Conservation (phyloP, 495 filamentous ascomycete genomes). For the Penicillium pulvis region DNA sequence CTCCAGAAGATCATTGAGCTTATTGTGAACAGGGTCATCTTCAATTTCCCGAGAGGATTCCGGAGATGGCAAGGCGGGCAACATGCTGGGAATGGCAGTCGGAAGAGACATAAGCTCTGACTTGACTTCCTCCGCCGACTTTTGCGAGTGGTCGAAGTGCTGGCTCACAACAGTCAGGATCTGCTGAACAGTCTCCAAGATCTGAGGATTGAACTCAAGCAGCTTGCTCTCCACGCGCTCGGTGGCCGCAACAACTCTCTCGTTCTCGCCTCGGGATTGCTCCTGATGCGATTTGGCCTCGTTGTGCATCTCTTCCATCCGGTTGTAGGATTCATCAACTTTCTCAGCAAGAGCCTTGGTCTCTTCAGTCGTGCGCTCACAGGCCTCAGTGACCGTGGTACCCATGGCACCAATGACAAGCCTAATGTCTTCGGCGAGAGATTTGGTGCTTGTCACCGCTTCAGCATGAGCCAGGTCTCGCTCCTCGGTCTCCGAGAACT, state of each 20-base stretch:
- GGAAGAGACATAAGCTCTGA: constrained; percentile 55
- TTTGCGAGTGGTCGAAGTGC: constrained; percentile 71
- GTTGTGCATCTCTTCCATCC: constrained; percentile 73
- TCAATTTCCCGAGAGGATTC: constrained; percentile 59
- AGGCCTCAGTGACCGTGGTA: constrained; percentile 75
- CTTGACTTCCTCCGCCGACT: constrained; percentile 52
- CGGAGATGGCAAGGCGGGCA: constrained; percentile 51
- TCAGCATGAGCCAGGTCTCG: constrained; percentile 67
- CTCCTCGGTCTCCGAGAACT: constrained; percentile 65
- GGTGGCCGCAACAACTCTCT: constrained; percentile 67
- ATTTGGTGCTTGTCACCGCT: constrained; percentile 69
- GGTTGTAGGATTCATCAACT: constrained; percentile 73
- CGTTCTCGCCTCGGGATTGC: constrained; percentile 73
- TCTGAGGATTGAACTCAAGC: constrained; percentile 79
- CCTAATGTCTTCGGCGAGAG: constrained; percentile 81
- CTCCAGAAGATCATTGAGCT: constrained; percentile 81
- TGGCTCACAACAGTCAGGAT: constrained; percentile 78
- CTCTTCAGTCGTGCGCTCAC: constrained; percentile 81
- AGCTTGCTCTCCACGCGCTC: constrained; percentile 75
- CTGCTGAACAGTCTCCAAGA: constrained; percentile 78
- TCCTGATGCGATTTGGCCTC: constrained; percentile 75
- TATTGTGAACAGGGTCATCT: constrained; percentile 72
- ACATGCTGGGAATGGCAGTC: constrained; percentile 47
- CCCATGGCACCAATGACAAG: constrained; percentile 82
- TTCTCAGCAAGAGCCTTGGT: constrained; percentile 79